Evolutionary conservation across 164 flowering plant species (phyloP), one percentile per base, ranked within the genome.

Genomic region (Paratinospora sagittata): DNA sequence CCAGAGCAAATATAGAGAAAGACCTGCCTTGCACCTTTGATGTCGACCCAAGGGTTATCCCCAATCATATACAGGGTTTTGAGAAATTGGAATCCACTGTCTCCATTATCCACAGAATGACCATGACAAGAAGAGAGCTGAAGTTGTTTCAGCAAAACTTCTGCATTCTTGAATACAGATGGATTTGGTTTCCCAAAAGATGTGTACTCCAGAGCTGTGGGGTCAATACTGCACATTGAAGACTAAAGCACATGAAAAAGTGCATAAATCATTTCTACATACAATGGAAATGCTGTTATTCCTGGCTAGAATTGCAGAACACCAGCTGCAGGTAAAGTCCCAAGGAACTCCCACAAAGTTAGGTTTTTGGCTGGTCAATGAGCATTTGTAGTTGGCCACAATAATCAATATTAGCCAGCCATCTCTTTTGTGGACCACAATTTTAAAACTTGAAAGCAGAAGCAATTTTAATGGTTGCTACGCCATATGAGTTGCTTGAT

Each of bases 11-110:
- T 33, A 57, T 19, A 24, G 68, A 66, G 37, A 72, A 84, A 45
- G 64, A 92, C 97, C 99, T 89, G 87, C 11, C 65, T 74, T 75
- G 96, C 97, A 34, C 97, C 99, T 49, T 87, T 88, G 82, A 95
- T 80, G 72, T 95, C 97, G 60, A 95, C 93, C 26, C 81, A 72
- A 72, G 97, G 99, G 77, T 92, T 92, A 78, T 92, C 99, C 3
- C 99, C 97, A 30, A 92, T 76, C 97, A 95, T 95, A 71, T 95
- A 95, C 17, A 95, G 74, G 55, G 86, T 90, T 75, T 81, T 79
- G 72, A 95, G 83, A 70, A 73, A 73, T 57, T 79, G 79, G 55
- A n/a, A 34, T 19, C 63, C 79, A 37, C 63, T 23, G n/a, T 67
- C 55, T 67, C 23, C 74, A 63, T 70, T 61, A 45, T 78, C 52